Evolutionary conservation across 1,284 basidiomycete species (phyloP).

Genomic region (Cutaneotrichosporon mucoides): DNA sequence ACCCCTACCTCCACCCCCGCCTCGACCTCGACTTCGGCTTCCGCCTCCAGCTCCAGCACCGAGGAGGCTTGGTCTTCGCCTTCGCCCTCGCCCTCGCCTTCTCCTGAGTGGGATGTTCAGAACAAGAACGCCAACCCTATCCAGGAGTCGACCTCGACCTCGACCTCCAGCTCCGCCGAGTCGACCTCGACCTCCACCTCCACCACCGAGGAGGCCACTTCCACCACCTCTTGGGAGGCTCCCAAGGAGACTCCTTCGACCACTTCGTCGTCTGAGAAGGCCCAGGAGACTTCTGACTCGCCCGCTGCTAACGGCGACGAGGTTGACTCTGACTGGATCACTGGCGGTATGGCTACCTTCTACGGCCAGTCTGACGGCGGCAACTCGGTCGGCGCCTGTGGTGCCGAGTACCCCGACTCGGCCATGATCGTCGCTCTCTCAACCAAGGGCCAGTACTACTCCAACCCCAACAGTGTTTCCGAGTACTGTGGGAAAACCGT

Average conservation of each 20-base stretch:
- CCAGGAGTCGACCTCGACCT: too few species aligned
- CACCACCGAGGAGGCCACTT: too few species aligned
- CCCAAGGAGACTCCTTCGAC: not conserved
- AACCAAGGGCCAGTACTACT: constrained; percentile 33
- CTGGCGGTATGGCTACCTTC: constrained; percentile 57
- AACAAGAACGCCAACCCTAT: too few species aligned
- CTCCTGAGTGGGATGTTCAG: constrained; percentile 4
- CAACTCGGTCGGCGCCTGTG: constrained; percentile 59
- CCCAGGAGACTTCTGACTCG: not conserved
- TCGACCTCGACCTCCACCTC: too few species aligned
- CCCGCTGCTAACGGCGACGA: not conserved
- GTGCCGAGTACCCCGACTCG: constrained; percentile 57
- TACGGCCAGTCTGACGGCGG: constrained; percentile 57
- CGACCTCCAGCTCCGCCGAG: too few species aligned
- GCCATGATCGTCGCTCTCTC: constrained; percentile 62
- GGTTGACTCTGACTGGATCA: too few species aligned
- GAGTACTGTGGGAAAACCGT: too few species aligned
- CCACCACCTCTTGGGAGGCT: too few species aligned
- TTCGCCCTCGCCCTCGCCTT: constrained; percentile 15
- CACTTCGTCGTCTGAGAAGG: not conserved
- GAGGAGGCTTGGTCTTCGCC: too few species aligned
- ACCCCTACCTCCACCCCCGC: too few species aligned
- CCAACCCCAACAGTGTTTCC: constrained; percentile 20
- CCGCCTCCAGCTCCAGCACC: too few species aligned
- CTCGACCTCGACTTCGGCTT: too few species aligned